Evolutionary conservation across 148 eudicot species (phyloP).

Genomic region (Gaultheria prostrata): DNA sequence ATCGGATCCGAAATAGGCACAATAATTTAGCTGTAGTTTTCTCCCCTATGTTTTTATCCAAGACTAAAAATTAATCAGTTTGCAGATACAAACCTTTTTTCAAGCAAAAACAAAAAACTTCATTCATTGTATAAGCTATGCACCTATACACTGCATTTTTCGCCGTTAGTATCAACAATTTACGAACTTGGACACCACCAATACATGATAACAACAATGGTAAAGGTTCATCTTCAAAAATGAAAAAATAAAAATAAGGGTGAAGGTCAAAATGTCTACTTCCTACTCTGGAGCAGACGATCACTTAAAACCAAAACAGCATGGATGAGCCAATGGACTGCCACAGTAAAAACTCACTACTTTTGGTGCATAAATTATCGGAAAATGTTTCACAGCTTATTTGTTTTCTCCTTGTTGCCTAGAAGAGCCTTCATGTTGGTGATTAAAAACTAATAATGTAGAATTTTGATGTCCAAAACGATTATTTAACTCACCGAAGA

Average conservation of each 20-base stretch:
- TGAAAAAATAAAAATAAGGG: neutral
- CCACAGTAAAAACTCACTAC: neutral
- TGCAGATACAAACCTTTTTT: neutral
- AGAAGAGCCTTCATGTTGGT: slow-evolving; percentile 21
- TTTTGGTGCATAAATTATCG: too few relatives aligned
- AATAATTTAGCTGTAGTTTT: neutral
- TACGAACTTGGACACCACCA: neutral
- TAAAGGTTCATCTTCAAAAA: neutral
- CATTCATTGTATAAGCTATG: neutral
- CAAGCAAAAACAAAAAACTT: neutral
- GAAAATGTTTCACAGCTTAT: slow-evolving; percentile 36
- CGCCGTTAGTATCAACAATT: neutral
- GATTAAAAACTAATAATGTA: neutral
- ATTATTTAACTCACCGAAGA: slow-evolving; percentile 55
- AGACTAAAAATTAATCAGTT: neutral
- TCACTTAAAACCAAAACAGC: neutral
- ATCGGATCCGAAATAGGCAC: neutral
- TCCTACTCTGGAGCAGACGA: neutral
- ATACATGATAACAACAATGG: neutral
- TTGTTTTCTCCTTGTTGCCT: slow-evolving; percentile 79
- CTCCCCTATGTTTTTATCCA: neutral
- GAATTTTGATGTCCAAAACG: neutral
- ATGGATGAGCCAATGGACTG: neutral
- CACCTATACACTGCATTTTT: neutral
- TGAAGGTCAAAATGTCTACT: slow-evolving; percentile 2